Evolutionary conservation across 192 early-diverging fungal species (phyloP), one percentile per base, ranked within the genome.

Genomic region (Umbelopsis sp.): DNA sequence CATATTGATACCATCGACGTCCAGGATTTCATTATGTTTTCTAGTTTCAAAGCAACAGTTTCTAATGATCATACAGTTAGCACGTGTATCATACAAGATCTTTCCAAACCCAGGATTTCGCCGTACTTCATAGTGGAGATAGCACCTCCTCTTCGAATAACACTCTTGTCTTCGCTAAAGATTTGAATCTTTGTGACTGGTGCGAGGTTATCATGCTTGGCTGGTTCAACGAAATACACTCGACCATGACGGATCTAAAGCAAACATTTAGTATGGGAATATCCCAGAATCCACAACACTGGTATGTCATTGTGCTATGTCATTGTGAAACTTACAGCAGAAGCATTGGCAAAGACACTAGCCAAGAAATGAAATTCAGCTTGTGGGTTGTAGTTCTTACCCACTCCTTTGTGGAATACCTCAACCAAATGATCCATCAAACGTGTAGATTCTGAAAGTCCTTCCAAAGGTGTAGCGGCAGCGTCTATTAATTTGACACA

Each of bases 331-430:
- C 79, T 38, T 80, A 88, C 84, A 44, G 78, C 83, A 4, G 94
- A 88, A 31, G 97, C 74, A 50, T 97, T 95, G 17, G 94, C 94
- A 84, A 99, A 97, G 12, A 98, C 96, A 45, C 93, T 94, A 29
- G 92, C 92, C 72, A 99, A 86, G 68, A 95, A 97, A 47, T 94
- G 81, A 73, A 82, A 97, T 26, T 88, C 85, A 31, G 95, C 95
- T 45, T 88, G 71, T 51, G 88, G 85, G 77, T 98, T 97, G 81
- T 92, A 95, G 32, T 80, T 74, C 36, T 86, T 89, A 38, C 90
- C 86, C 70, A 91, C 91, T 32, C 94, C 95, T 66, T 88, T 90
- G 67, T 92, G 87, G 85, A 97, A 99, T 10, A 92, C 87, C 51
- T 97, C 96, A 8, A 94, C 86, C 49, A 99, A 80, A 71, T 97